Conservation (phyloP, 768 basidiomycete species). For the Pleurotus platypus region DNA sequence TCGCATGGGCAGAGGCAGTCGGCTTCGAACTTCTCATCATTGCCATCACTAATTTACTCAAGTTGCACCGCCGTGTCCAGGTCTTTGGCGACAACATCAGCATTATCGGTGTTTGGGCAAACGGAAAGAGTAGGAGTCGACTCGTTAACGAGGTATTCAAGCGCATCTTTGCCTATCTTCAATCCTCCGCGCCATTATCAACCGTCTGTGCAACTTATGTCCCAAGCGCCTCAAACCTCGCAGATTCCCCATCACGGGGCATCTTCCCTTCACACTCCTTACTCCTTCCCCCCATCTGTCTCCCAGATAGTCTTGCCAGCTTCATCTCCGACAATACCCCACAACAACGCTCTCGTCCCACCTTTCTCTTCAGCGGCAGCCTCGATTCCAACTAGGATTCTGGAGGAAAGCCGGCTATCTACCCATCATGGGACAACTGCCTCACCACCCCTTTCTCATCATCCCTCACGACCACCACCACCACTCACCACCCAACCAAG, state of each 20-base stretch:
- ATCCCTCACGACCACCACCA: not conserved
- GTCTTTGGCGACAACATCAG: conserved; percentile 36
- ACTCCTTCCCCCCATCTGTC: conserved; percentile 26
- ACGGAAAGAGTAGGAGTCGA: conserved; percentile 27
- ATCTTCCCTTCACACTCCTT: conserved; percentile 12
- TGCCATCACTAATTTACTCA: conserved; percentile 9
- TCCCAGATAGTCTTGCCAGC: conserved; percentile 21
- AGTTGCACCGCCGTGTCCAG: conserved; percentile 10
- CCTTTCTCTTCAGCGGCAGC: too few species aligned
- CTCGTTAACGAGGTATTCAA: conserved; percentile 26
- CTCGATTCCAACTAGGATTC: too few species aligned
- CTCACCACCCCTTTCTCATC: too few species aligned
- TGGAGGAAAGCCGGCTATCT: too few species aligned
- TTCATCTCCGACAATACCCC: conserved; percentile 21
- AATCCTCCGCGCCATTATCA: not conserved
- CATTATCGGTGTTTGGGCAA: conserved; percentile 40
- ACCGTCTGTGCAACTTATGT: conserved; percentile 28
- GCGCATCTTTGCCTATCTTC: conserved; percentile 13
- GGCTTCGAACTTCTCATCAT: conserved; percentile 36
- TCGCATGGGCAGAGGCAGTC: conserved; percentile 44
- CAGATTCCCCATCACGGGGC: conserved; percentile 33
- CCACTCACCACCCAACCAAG: not conserved
- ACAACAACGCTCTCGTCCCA: too few species aligned
- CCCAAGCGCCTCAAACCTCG: conserved; percentile 30
- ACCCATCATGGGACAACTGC: too few species aligned